Evolutionary conservation across 345 rosid genomes (phyloP), one percentile per base, ranked within the genome.

Genomic region (Eucalyptus shirleyi): DNA sequence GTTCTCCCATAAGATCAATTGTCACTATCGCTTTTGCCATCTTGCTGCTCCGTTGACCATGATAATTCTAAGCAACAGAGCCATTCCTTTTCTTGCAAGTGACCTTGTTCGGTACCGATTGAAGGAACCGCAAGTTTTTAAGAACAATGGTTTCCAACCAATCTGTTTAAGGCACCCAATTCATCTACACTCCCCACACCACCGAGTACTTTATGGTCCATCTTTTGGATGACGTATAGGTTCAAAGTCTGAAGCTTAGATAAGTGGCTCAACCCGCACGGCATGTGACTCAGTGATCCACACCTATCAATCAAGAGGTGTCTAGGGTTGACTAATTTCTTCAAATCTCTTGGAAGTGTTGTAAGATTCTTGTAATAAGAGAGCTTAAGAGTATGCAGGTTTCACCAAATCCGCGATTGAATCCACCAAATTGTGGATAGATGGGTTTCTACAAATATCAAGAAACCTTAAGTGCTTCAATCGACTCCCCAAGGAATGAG

Each of bases 401-500:
- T 65, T 65, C 6, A 65, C 21, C 21, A 65, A 65, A 16, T 65
- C 11, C 21, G 3, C 32, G 21, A 65, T 15, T 65, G 40, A 65
- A n/a, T 65, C 11, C 2, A 6, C 3, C 3, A 15, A 65, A n/a
- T n/a, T n/a, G 0, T 65, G 0, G 77, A n/a, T n/a, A 3, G 12
- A 65, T 7, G 5, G 37, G 21, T n/a, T 65, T 65, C 5, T 9
- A n/a, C 6, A n/a, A n/a, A 65, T 8, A 65, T 65, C 37, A 15
- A 65, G 21, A 65, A 15, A 67, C 16, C 40, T 65, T n/a, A n/a
- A 67, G 40, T 67, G 77, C 40, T 67, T 67, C 12, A 32, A 65
- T n/a, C 1, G 6, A 65, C 12, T 67, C 11, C 21, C 40, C 23
- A 67, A 8, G 77, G 40, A 67, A 16, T 2, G 6, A 67, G 77